Evolutionary conservation across 805 yeast species (phyloP).

Genomic region (Clavispora asparagi): DNA sequence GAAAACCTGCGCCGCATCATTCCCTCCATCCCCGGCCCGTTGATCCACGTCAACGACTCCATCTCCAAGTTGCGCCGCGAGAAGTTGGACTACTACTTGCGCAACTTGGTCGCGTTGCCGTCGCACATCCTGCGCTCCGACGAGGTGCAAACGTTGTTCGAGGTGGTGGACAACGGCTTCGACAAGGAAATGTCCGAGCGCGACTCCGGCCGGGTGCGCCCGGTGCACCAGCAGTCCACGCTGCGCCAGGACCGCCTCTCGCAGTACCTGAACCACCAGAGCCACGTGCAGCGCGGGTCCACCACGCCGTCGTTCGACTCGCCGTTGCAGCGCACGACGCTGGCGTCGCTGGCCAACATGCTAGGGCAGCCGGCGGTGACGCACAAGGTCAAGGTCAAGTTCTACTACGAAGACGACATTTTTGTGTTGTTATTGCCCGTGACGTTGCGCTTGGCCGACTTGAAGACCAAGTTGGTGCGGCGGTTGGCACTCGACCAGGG

Average conservation of each 20-base stretch:
- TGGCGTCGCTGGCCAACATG: slow-evolving; percentile 17
- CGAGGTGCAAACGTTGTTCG: slow-evolving; percentile 68
- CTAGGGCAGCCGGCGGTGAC: slow-evolving; percentile 11
- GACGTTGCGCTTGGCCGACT: slow-evolving; percentile 42
- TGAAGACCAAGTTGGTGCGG: slow-evolving; percentile 47
- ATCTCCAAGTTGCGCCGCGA: slow-evolving; percentile 50
- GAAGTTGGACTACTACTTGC: slow-evolving; percentile 49
- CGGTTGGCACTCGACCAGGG: slow-evolving; percentile 39
- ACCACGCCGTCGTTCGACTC: slow-evolving; percentile 24
- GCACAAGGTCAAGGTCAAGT: slow-evolving; percentile 57
- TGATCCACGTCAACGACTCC: slow-evolving; percentile 80
- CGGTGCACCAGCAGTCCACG: slow-evolving; percentile 34
- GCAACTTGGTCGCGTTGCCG: slow-evolving; percentile 66
- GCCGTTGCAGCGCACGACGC: slow-evolving; percentile 13
- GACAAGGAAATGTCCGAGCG: slow-evolving; percentile 45
- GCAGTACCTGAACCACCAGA: slow-evolving; percentile 40
- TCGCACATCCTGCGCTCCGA: slow-evolving; percentile 64
- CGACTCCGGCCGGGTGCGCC: slow-evolving; percentile 18
- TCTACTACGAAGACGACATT: slow-evolving; percentile 75
- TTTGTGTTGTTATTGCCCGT: slow-evolving; percentile 61
- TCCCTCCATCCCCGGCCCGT: slow-evolving; percentile 95
- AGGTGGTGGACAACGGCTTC: slow-evolving; percentile 51
- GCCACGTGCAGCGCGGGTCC: slow-evolving; percentile 16
- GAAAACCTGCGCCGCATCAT: slow-evolving; percentile 72
- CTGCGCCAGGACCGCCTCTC: slow-evolving; percentile 50